Evolutionary conservation across 495 filamentous ascomycete genomes (phyloP), one percentile per base, ranked within the genome.

Genomic region (Aspergillus sclerotiicarbonarius): DNA sequence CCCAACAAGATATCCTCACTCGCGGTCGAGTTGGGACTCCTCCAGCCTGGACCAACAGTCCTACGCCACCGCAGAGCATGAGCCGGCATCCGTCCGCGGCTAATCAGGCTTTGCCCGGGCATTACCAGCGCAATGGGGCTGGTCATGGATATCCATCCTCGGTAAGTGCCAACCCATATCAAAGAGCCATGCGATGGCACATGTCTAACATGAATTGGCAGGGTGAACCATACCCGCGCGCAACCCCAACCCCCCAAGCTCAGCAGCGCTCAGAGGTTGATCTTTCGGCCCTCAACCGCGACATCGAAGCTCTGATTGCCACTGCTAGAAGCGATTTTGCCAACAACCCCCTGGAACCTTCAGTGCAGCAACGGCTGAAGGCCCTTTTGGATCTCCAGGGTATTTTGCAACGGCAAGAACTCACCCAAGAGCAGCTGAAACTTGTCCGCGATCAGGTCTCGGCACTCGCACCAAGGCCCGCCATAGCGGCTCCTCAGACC

Each of bases 341-440:
- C 59, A 81, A 81, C 51, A 88, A 84, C 70, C 87, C 85, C 39
- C 81, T 83, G 74, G 89, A 96, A 77, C 74, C 78, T 70, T 82
- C 83, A 66, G 80, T 87, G 61, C 87, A 91, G 73, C 84, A 83
- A 58, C 88, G 87, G 65, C 73, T 98, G 66, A 89, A 92, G 71
- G 91, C 92, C 18, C 81, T 98, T 62, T 74, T 95, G 71, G 90
- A 93, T 71, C 82, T 98, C 60, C 88, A 96, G 74, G 82, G 71
- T 47, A 85, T 96, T 65, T 75, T 98, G 72, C 82, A 88, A 66
- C 85, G 78, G 61, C 89, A 90, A 67, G 83, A 90, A 64, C 82
- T 96, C 64, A 84, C 89, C 47, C 87, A 84, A 67, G 85, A 91
- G 62, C 86, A 95, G 75, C 79, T 96, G 62, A 85, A 84, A 70